A percentile compares a stretch with the other conserved stretches of the same genome.
phyloP scores from a whole-genome alignment of 306 rosid species.

The Prinsepia uniflora region DNA sequence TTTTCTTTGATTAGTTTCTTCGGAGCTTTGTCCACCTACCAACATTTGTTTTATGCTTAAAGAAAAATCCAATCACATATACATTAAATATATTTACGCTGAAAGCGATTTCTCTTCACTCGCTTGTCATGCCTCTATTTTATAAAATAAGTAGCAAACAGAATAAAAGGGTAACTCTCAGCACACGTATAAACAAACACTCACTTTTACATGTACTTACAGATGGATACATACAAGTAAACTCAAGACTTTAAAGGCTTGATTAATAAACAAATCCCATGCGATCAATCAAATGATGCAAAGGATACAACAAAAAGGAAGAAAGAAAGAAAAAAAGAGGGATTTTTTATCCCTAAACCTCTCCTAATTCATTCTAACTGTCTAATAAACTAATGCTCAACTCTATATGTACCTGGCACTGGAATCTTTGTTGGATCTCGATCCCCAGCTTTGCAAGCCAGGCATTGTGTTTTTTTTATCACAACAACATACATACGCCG shows the following conservation, averaged over 20 bases:
- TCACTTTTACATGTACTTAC: conserved; percentile 66
- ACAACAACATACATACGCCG: conserved; percentile 45
- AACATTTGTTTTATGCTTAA: conserved; percentile 37
- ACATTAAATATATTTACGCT: not conserved
- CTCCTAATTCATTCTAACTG: conserved; percentile 38
- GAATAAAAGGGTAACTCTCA: conserved; percentile 4
- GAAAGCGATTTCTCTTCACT: conserved; percentile 26
- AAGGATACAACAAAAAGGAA: conserved; percentile 32
- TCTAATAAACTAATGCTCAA: conserved; percentile 46
- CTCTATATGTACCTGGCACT: conserved; percentile 62
- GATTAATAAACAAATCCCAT: conserved; percentile 65
- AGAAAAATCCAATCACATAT: conserved; percentile 28
- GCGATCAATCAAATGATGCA: conserved; percentile 25
- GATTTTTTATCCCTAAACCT: conserved; percentile 53
- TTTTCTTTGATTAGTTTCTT: conserved; percentile 28
- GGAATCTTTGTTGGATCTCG: conserved; percentile 51
- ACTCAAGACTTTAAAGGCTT: conserved; percentile 37
- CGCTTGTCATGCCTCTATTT: not conserved
- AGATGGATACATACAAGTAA: conserved; percentile 65
- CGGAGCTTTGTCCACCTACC: conserved; percentile 15
- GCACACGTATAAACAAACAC: conserved; percentile 49
- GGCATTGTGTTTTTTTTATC: conserved; percentile 16
- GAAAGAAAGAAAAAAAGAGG: conserved; percentile 22
- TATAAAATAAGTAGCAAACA: not conserved
- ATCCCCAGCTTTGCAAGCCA: conserved; percentile 72